A percentile compares a stretch with the other conserved stretches of the same genome.
phyloP scores from a whole-genome alignment of 2,329 filamentous ascomycete genomes.

The Aureobasidium sp. region DNA sequence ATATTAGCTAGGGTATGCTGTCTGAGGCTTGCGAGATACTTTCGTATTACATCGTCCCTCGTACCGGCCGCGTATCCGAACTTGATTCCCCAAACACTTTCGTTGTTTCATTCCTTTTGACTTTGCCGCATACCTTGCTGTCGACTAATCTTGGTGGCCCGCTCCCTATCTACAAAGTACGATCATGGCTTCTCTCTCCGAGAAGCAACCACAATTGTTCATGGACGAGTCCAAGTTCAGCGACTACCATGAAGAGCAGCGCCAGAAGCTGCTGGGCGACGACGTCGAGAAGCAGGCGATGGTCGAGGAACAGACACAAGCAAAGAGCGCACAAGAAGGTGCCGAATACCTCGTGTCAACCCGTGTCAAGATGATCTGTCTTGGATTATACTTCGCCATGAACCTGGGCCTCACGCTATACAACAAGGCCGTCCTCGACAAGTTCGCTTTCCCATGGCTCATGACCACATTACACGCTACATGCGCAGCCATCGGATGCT shows the following conservation, averaged over 20 bases:
- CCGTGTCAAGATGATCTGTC: conserved; percentile 12
- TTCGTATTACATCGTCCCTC: conserved; percentile 2
- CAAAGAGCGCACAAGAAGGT: conserved; percentile 10
- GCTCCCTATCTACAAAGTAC: background rate
- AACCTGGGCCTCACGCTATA: conserved; percentile 49
- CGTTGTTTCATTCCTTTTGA: background rate
- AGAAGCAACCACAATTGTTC: conserved; percentile 2
- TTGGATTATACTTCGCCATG: conserved; percentile 42
- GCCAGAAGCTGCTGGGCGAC: conserved; percentile 2
- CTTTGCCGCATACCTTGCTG: background rate
- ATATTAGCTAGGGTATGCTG: conserved; percentile 7
- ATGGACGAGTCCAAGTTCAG: conserved; percentile 8
- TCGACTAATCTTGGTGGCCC: background rate
- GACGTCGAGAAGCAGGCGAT: conserved; percentile 12
- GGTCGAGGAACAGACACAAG: background rate
- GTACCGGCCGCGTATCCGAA: background rate
- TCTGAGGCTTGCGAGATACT: conserved; percentile 1
- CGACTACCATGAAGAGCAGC: background rate
- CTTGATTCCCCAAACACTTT: background rate
- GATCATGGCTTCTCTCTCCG: conserved; percentile 1
- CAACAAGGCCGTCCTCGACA: conserved; percentile 47
- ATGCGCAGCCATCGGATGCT: conserved; percentile 52
- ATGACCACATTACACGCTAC: conserved; percentile 52
- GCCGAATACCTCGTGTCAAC: conserved; percentile 16
- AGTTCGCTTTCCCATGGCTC: conserved; percentile 56